phyloP scores from a whole-genome alignment of 2,329 filamentous ascomycete species.

The Alternaria sp. region DNA sequence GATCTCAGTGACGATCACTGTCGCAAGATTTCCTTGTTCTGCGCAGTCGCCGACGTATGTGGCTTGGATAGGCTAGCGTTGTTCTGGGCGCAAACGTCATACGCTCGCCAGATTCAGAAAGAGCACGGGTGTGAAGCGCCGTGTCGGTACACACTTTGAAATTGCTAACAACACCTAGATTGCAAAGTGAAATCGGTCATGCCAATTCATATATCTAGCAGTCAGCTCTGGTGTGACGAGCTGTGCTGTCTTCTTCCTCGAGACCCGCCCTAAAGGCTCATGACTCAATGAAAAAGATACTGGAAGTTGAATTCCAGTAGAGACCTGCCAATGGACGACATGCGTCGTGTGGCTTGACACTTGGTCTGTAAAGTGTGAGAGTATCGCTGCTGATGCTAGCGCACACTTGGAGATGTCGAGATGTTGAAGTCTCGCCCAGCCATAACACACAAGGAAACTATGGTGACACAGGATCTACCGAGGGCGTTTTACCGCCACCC shows the following conservation, averaged over 20 bases:
- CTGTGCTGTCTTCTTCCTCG: background rate
- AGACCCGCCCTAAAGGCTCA: background rate
- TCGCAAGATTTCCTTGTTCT: background rate
- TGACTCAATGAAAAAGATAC: slow-evolving; percentile 2
- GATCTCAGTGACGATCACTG: background rate
- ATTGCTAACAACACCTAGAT: background rate
- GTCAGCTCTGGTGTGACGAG: background rate
- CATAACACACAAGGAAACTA: too few species aligned
- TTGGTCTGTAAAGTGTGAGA: background rate
- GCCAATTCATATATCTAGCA: background rate
- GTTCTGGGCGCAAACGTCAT: background rate
- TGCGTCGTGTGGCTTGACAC: accelerated
- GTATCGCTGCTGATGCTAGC: background rate
- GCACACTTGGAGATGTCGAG: background rate
- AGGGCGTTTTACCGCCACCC: background rate
- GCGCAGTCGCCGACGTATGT: background rate
- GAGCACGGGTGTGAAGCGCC: background rate
- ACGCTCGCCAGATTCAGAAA: background rate
- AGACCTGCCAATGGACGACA: background rate
- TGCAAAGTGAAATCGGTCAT: background rate
- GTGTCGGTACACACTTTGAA: background rate
- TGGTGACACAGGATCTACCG: too few species aligned
- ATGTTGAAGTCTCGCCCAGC: background rate
- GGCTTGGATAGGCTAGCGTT: background rate
- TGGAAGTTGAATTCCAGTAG: background rate